Evolutionary conservation across 345 rosid species (phyloP).

Genomic region (Moricandia arvensis): DNA sequence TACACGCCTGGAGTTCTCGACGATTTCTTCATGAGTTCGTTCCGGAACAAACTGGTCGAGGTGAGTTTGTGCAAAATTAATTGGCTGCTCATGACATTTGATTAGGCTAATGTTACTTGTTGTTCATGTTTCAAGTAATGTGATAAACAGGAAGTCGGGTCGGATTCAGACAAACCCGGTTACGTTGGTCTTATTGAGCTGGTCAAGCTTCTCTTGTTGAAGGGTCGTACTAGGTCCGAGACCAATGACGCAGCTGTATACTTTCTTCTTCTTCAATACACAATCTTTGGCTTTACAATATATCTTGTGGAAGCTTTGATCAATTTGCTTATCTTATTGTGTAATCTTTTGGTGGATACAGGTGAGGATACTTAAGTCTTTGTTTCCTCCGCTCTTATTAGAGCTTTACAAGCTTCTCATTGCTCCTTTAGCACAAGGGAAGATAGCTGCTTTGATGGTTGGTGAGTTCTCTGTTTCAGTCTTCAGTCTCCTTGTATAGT

Average conservation of each 20-base stretch:
- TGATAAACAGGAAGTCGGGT: constrained; percentile 84
- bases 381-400: constrained; percentile 75
- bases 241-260: constrained; percentile 68
- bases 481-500: not conserved
- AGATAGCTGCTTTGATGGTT: constrained; percentile 78
- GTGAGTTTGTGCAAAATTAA: constrained; percentile 38
- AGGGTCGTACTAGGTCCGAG: constrained; percentile 53
- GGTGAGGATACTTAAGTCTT: constrained; percentile 67
- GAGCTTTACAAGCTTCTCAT: constrained; percentile 66
- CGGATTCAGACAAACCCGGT: constrained; percentile 87
- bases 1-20: constrained; percentile 58
- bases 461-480: constrained; percentile 52
- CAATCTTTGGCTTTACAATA: no score
- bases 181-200: constrained; percentile 79
- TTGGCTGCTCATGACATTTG: not conserved
- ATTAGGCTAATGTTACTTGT: constrained; percentile 2
- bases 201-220: constrained; percentile 64
- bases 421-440: constrained; percentile 71
- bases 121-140: constrained; percentile 30
- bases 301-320: not conserved
- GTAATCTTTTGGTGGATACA: constrained; percentile 23
- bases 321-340: not conserved
- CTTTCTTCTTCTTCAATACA: not conserved
- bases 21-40: constrained; percentile 55
- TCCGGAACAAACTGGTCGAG: constrained; percentile 69